These are phyloP conservation scores for Stellera chamaejasme DNA, from an alignment of 345 rosid genomes.

Conservation along the genomic window DNA sequence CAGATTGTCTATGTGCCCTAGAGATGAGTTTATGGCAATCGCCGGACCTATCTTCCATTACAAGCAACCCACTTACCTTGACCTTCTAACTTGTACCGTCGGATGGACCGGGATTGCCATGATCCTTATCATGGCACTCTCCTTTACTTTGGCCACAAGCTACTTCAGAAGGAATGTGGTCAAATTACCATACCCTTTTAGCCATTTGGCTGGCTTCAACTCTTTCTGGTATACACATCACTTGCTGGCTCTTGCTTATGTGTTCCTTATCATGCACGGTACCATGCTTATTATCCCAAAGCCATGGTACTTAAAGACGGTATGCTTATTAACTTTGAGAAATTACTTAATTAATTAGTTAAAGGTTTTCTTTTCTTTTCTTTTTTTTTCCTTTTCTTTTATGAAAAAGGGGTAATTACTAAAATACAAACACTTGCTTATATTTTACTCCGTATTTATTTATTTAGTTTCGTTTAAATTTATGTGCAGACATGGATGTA, in stretches of 20 bases:
- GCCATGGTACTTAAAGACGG: conserved; percentile 76
- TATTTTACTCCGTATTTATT: no score
- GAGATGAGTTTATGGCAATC: conserved; percentile 33
- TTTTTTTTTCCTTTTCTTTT: no score
- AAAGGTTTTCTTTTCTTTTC: no score
- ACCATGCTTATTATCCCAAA: conserved; percentile 53
- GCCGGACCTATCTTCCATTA: conserved; percentile 35
- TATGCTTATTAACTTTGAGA: conserved; percentile 13
- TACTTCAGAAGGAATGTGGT: conserved; percentile 60
- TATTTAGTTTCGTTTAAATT: no score
- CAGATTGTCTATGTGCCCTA: conserved; percentile 33
- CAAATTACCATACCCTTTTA: conserved; percentile 59
- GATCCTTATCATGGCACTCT: conserved; percentile 47
- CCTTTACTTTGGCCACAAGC: conserved; percentile 64
- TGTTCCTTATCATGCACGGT: conserved; percentile 65
- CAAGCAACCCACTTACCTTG: conserved; percentile 57
- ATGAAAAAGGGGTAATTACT: no score
- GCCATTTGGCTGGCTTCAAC: conserved; percentile 74
- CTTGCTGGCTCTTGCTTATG: conserved; percentile 60
- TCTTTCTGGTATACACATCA: conserved; percentile 98
- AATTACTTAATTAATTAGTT: not conserved
- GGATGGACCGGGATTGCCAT: conserved; percentile 62
- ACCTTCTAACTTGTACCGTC: conserved; percentile 38
- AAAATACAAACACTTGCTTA: no score
- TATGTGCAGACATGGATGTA: conserved; percentile 99